Conservation (phyloP, 164 flowering plant genomes). For the Piper betle region DNA sequence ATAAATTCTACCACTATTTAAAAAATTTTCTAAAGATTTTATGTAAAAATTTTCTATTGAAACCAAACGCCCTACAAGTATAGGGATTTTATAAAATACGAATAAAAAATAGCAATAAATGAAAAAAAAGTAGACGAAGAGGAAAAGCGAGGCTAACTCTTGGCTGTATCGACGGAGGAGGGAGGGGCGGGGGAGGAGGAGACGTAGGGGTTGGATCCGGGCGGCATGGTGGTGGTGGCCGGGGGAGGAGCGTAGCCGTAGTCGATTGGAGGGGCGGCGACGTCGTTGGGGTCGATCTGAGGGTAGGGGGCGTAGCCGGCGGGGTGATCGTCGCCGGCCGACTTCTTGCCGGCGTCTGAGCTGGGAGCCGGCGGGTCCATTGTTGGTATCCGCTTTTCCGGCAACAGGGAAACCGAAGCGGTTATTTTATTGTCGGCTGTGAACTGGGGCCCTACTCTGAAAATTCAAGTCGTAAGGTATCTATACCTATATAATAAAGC, state of each 20-base stretch:
- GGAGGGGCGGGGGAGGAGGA: conserved; percentile 2
- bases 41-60: too few relatives aligned
- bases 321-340: neutral
- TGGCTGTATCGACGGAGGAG: neutral
- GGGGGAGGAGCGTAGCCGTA: neutral
- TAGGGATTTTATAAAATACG: too few relatives aligned
- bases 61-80: too few relatives aligned
- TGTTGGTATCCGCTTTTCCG: neutral
- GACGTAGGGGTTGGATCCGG: conserved; percentile 3
- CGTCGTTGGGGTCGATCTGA: conserved; percentile 3
- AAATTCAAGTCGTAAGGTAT: too few relatives aligned
- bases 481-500: too few relatives aligned
- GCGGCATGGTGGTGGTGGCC: neutral
- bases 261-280: neutral
- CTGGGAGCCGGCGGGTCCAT: neutral
- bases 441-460: too few relatives aligned
- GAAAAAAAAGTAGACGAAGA: neutral
- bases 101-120: too few relatives aligned
- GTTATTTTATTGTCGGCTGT: too few relatives aligned
- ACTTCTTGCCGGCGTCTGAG: neutral
- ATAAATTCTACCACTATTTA: too few relatives aligned
- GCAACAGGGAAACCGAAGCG: too few relatives aligned
- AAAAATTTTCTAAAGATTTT: too few relatives aligned
- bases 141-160: neutral
- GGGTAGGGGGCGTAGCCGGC: conserved; percentile 5